Conservation (phyloP, 306 rosid genomes). For the Quercus mongolica region DNA sequence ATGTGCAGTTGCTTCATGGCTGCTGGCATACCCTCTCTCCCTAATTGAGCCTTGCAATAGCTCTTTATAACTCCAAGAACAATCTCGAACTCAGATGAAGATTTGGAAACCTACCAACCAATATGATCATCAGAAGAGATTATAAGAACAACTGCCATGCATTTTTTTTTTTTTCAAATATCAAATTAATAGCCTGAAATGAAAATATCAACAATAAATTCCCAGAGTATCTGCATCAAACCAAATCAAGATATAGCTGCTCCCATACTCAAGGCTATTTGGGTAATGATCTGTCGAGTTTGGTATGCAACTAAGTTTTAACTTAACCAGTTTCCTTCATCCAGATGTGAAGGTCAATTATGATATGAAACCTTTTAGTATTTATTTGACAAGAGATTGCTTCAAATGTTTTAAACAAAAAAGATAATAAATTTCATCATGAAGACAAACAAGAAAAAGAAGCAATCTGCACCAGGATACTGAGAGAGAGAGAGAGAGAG, state of each 20-base stretch:
- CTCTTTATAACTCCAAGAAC: constrained; percentile 84
- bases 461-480: constrained; percentile 8
- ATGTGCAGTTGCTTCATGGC: constrained; percentile 69
- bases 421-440: not conserved
- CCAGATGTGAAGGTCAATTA: not conserved
- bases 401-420: not conserved
- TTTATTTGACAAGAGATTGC: not conserved
- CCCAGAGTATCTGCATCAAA: not conserved
- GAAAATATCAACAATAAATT: constrained; percentile 8
- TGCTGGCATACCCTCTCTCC: constrained; percentile 57
- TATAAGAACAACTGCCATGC: constrained; percentile 10
- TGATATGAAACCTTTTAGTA: not conserved
- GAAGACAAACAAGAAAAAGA: constrained; percentile 4
- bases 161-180: not conserved
- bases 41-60: constrained; percentile 71
- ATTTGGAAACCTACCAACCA: constrained; percentile 59
- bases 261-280: not conserved
- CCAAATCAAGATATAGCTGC: not conserved
- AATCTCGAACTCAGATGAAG: constrained; percentile 83
- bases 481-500: not conserved
- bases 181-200: constrained; percentile 6
- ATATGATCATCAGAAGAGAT: constrained; percentile 23
- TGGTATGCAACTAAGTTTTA: not conserved
- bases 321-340: not conserved
- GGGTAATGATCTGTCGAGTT: constrained; percentile 2